phyloP scores from a whole-genome alignment of 1,139 yeast species.

The Candida albicans region DNA sequence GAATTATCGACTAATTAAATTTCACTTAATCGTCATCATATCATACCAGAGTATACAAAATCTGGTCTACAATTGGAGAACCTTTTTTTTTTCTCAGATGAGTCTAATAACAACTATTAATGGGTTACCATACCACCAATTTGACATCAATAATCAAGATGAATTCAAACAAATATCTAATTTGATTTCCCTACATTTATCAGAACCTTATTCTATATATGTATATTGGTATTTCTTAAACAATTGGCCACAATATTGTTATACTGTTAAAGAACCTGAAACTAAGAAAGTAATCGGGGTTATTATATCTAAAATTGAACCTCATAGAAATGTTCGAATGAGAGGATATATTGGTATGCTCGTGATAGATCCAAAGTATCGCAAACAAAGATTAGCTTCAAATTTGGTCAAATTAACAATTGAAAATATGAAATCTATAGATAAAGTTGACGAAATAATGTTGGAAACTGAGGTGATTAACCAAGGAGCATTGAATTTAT shows the following conservation, averaged over 20 bases:
- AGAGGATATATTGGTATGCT: slow-evolving; percentile 97
- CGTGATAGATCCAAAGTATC: slow-evolving; percentile 68
- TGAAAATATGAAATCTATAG: slow-evolving; percentile 58
- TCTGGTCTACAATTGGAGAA: no score
- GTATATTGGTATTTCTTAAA: slow-evolving; percentile 51
- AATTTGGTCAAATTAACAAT: slow-evolving; percentile 63
- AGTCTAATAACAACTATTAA: slow-evolving; percentile 15
- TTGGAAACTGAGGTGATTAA: slow-evolving; percentile 90
- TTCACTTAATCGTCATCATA: no score
- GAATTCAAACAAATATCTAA: slow-evolving; percentile 34
- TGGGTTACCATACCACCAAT: slow-evolving; percentile 22
- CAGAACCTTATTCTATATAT: slow-evolving; percentile 50
- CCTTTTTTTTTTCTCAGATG: slow-evolving; percentile 1
- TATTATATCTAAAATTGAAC: slow-evolving; percentile 80
- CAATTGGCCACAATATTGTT: slow-evolving; percentile 50
- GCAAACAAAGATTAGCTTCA: slow-evolving; percentile 84
- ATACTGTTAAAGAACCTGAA: slow-evolving; percentile 28
- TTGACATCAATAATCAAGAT: slow-evolving; percentile 22
- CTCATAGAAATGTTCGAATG: slow-evolving; percentile 66
- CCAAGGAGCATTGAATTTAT: slow-evolving; percentile 69
- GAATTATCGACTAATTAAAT: no score
- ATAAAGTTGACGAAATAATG: slow-evolving; percentile 80
- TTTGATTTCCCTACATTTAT: slow-evolving; percentile 37
- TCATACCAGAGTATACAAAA: no score
- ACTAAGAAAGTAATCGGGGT: slow-evolving; percentile 60